These are phyloP conservation scores for Neonectria punicea DNA, from an alignment of 2,329 filamentous ascomycete genomes.

Conservation along the genomic window DNA sequence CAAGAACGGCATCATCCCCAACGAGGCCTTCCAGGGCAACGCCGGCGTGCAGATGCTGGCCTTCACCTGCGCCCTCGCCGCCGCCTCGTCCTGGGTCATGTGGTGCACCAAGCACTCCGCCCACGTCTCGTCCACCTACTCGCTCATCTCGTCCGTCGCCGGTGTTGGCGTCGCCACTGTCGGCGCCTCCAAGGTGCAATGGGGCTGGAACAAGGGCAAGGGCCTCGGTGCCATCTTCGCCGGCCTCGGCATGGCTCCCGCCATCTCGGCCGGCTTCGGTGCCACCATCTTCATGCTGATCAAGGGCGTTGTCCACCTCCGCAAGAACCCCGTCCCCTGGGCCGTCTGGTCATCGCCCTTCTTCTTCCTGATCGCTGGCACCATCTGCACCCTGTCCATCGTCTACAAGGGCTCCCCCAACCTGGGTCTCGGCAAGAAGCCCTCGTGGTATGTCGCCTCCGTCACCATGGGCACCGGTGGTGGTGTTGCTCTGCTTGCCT, in stretches of 20 bases:
- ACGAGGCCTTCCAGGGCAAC: conserved; percentile 65
- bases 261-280: conserved; percentile 72
- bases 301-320: conserved; percentile 71
- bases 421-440: conserved; percentile 57
- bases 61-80: conserved; percentile 72
- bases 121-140: conserved; percentile 79
- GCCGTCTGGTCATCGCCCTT: conserved; percentile 78
- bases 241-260: conserved; percentile 75
- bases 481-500: conserved; percentile 68
- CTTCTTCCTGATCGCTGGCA: conserved; percentile 81
- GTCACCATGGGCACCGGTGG: conserved; percentile 73
- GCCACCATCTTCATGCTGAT: conserved; percentile 77
- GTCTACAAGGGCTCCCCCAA: conserved; percentile 82
- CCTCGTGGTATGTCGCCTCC: conserved; percentile 72
- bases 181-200: conserved; percentile 70
- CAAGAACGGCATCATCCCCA: conserved; percentile 80
- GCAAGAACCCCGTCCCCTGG: conserved; percentile 77
- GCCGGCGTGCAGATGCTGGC: conserved; percentile 77
- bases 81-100: conserved; percentile 79
- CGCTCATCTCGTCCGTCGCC: conserved; percentile 74
- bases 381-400: conserved; percentile 79
- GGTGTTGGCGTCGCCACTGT: conserved; percentile 76
- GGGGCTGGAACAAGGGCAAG: conserved; percentile 75
- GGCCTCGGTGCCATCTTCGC: conserved; percentile 77
- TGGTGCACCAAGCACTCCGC: conserved; percentile 81